phyloP scores from a whole-genome alignment of 208 protist species.

The Crithidia mellificae region DNA sequence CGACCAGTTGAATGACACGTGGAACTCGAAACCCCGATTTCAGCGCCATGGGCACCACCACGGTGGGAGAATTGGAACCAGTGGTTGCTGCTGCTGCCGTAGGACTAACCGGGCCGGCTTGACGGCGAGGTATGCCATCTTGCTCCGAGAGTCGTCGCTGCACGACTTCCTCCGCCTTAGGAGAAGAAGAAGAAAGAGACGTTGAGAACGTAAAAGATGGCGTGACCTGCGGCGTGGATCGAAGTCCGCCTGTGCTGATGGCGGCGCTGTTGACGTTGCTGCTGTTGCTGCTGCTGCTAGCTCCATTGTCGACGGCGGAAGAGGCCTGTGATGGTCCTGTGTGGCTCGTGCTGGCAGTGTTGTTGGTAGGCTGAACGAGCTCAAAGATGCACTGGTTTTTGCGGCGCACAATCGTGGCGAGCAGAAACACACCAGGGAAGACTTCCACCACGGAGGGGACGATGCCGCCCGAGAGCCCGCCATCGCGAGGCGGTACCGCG shows the following conservation, averaged over 20 bases:
- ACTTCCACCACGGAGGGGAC: conserved; percentile 46
- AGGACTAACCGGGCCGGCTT: neutral
- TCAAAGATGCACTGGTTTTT: conserved; percentile 68
- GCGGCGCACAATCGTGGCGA: conserved; percentile 49
- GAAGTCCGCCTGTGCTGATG: too few relatives aligned
- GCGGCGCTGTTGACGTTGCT: too few relatives aligned
- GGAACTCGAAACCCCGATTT: conserved; percentile 47
- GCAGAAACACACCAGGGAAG: conserved; percentile 46
- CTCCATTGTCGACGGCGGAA: neutral
- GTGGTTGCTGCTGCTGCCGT: neutral
- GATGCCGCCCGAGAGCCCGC: neutral
- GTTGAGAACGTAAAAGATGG: too few relatives aligned
- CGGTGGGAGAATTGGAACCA: neutral
- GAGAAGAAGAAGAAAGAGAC: too few relatives aligned
- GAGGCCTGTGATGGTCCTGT: neutral
- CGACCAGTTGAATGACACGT: conserved; percentile 54
- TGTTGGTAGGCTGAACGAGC: conserved; percentile 30
- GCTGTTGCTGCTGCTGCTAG: neutral
- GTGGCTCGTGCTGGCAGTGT: neutral
- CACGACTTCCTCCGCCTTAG: too few relatives aligned
- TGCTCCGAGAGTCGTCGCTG: too few relatives aligned
- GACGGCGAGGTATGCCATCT: conserved; percentile 4
- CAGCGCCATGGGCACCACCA: conserved; percentile 22
- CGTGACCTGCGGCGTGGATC: too few relatives aligned
- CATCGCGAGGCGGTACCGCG: conserved; percentile 18